Evolutionary conservation across 179 eudicot genomes (phyloP), one percentile per base, ranked within the genome.

Genomic region (Sideroxylon spinosum): DNA sequence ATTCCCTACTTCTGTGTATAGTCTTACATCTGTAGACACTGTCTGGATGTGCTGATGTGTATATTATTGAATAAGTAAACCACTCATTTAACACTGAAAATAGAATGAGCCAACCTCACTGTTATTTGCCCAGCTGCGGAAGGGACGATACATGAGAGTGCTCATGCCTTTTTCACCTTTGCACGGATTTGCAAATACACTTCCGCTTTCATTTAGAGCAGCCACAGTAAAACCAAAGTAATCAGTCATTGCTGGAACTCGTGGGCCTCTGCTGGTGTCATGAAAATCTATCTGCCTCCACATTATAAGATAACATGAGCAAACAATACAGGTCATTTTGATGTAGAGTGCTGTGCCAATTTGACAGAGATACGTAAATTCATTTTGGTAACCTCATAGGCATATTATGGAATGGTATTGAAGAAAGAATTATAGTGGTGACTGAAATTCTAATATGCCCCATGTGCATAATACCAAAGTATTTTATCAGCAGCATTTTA

Each of bases 181-280:
- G 88, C 91, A 85, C 29, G 90, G 96, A 81, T 93, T 95, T 73
- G 99, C 99, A 83, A 95, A 92, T 63, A 91, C 97, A 85, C 99
- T 87, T 69, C 99, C 99, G 82, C 84, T 84, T 78, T 95, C 98
- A 84, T 92, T 92, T 37, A 95, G 80, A 32, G 97, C 88, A 83
- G 99, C 99, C 99, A 95, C 92, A 16, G 99, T 90, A 81, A 91
- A 95, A 67, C 99, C 99, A 89, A 91, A 95, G 82, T 93, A 88
- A 74, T 95, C 99, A 9, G 97, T 93, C 99, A 93, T 95, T 78
- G 99, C 92, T 52, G 98, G 95, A 84, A 95, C 94, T 81, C 98
- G 93, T 28, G 98, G 90, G 56, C 98, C 97, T 86, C 88, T 92
- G 85, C 97, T 88, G 14, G 99, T 95, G 87, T 95, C 99, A 85